These are phyloP conservation scores for Geotrichum fermentans DNA, from an alignment of 1,139 yeast species.

Conservation along the genomic window DNA sequence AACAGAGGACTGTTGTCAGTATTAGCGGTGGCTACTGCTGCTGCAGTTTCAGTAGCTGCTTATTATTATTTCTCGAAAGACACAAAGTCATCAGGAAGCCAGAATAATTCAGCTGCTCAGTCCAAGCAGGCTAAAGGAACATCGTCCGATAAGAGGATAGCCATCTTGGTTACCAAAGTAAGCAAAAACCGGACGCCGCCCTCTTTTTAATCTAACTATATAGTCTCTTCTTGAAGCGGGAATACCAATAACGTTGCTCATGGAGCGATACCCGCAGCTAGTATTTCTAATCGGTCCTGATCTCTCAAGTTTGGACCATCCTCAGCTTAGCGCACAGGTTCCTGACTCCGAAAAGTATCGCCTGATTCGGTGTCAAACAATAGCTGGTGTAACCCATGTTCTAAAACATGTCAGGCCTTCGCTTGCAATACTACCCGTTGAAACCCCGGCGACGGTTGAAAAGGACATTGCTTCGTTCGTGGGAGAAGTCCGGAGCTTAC, in stretches of 20 bases:
- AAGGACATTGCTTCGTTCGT: constrained; percentile 29
- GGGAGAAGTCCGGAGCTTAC: constrained; percentile 25
- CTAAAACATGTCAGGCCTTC: constrained; percentile 34
- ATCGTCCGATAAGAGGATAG: constrained; percentile 19
- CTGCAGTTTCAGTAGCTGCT: constrained; percentile 1
- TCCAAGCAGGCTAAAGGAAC: not conserved
- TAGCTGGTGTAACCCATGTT: constrained; percentile 32
- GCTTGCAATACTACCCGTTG: constrained; percentile 29
- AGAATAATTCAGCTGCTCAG: not conserved
- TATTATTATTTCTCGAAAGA: not conserved
- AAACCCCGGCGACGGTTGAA: constrained; percentile 23
- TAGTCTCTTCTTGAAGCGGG: constrained; percentile 25
- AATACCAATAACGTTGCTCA: constrained; percentile 26
- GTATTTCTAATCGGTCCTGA: constrained; percentile 30
- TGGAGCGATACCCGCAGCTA: constrained; percentile 27
- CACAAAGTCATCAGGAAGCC: not conserved
- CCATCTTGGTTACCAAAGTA: constrained; percentile 26
- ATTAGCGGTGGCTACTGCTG: not conserved
- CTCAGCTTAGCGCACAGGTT: constrained; percentile 26
- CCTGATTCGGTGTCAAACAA: constrained; percentile 34
- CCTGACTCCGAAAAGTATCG: constrained; percentile 25
- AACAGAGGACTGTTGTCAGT: not conserved
- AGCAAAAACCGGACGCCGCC: not conserved
- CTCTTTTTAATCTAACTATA: not conserved
- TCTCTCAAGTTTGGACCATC: constrained; percentile 21